Conservation (phyloP, 306 rosid genomes). For the Castanea crenata region DNA sequence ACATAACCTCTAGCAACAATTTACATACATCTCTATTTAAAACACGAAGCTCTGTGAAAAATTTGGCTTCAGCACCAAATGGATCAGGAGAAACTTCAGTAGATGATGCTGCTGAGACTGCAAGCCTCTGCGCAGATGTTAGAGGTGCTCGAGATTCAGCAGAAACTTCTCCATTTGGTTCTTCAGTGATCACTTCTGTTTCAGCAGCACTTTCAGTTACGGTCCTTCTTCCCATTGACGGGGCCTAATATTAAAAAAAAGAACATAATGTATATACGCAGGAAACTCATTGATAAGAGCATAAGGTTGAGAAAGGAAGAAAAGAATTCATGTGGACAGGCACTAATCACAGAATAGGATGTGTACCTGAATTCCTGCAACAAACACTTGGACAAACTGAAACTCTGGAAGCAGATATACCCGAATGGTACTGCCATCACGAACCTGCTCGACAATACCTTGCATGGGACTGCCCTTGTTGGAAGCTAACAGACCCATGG, state of each 20-base stretch:
- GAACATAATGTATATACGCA: neutral
- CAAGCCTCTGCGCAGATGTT: slow-evolving; percentile 94
- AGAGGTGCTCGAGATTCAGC: slow-evolving; percentile 72
- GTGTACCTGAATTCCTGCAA: slow-evolving; percentile 89
- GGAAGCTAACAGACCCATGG: slow-evolving; percentile 69
- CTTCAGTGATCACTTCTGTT: slow-evolving; percentile 48
- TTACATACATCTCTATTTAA: slow-evolving; percentile 75
- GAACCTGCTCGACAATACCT: slow-evolving; percentile 90
- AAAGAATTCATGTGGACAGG: neutral
- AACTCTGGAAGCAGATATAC: slow-evolving; percentile 84
- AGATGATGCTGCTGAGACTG: slow-evolving; percentile 58
- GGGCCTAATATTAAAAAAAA: slow-evolving; percentile 51
- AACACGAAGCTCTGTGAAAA: slow-evolving; percentile 93
- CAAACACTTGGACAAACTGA: slow-evolving; percentile 91
- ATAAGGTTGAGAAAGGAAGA: neutral
- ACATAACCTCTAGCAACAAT: slow-evolving; percentile 7
- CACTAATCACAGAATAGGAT: slow-evolving; percentile 3
- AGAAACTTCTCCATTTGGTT: slow-evolving; percentile 62
- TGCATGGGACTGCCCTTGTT: slow-evolving; percentile 87
- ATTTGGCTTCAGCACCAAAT: slow-evolving; percentile 84
- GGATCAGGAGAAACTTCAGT: slow-evolving; percentile 68
- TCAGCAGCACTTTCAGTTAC: slow-evolving; percentile 55
- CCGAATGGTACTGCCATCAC: slow-evolving; percentile 88
- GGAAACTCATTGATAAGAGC: neutral
- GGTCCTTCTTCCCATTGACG: slow-evolving; percentile 92